A percentile compares a stretch with the other conserved stretches of the same genome.
Evolutionary conservation across 2,329 filamentous ascomycete genomes (phyloP).

Genomic region (Neofusicoccum parvum): DNA sequence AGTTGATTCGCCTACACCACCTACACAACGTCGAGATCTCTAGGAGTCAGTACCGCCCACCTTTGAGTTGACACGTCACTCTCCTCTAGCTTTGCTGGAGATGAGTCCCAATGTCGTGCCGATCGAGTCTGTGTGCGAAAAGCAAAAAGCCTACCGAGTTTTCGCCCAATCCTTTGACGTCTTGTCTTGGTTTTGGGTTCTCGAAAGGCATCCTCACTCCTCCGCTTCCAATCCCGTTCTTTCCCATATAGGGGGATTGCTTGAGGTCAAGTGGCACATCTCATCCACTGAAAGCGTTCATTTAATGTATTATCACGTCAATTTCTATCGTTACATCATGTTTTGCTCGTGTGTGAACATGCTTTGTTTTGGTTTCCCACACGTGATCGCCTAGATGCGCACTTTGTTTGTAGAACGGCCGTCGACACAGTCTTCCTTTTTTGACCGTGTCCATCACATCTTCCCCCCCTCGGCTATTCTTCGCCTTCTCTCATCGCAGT

Average conservation of each 20-base stretch:
- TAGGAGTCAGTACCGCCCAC: slow-evolving; percentile 1
- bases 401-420: too few species aligned
- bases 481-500: too few species aligned
- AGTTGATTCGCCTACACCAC: neutral
- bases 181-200: slow-evolving; percentile 17
- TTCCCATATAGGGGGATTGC: slow-evolving; percentile 6
- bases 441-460: too few species aligned
- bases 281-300: neutral
- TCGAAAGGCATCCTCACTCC: slow-evolving; percentile 13
- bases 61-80: slow-evolving; percentile 21
- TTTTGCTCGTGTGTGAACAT: neutral
- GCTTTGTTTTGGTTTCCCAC: too few species aligned
- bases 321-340: neutral
- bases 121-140: slow-evolving; percentile 22
- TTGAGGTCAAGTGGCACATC: slow-evolving; percentile 21
- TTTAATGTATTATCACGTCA: neutral
- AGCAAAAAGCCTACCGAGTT: slow-evolving; percentile 2
- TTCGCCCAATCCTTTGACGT: slow-evolving; percentile 13
- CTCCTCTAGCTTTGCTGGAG: slow-evolving; percentile 4
- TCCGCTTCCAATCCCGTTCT: slow-evolving; percentile 20
- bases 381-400: too few species aligned
- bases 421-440: too few species aligned
- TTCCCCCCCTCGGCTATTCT: too few species aligned
- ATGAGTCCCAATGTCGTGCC: slow-evolving; percentile 15
- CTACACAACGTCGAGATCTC: neutral